Evolutionary conservation across 768 basidiomycete genomes (phyloP).

Genomic region (Fomitopsis pulvina): DNA sequence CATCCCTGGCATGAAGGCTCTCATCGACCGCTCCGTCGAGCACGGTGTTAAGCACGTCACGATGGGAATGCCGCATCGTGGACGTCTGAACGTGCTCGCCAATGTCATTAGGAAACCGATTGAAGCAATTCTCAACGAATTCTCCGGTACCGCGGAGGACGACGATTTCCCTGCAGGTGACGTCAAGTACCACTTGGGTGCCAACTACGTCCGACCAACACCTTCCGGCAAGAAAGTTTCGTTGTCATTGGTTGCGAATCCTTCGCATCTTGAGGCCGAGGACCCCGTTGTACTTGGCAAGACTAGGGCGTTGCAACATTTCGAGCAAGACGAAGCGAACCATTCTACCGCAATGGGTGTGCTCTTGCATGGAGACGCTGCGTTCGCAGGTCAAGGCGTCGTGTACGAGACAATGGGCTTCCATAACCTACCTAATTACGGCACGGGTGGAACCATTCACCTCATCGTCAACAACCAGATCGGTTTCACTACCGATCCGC

Average conservation of each 20-base stretch:
- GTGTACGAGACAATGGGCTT: conserved; percentile 99
- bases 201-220: conserved; percentile 97
- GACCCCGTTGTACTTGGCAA: conserved; percentile 99
- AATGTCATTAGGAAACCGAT: conserved; percentile 99
- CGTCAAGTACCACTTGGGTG: conserved; percentile 98
- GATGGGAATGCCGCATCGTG: conserved; percentile 99
- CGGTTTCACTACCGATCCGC: conserved; percentile 97
- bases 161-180: conserved; percentile 88
- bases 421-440: conserved; percentile 91
- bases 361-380: conserved; percentile 94
- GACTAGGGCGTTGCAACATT: conserved; percentile 94
- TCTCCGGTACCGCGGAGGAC: conserved; percentile 62
- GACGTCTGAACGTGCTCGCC: conserved; percentile 93
- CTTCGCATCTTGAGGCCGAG: conserved; percentile 95
- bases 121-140: conserved; percentile 97
- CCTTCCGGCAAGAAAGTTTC: conserved; percentile 98
- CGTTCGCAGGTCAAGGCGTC: conserved; percentile 96
- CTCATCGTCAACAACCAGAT: conserved; percentile 99
- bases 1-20: conserved; percentile 98
- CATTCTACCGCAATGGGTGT: conserved; percentile 91
- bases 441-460: conserved; percentile 97
- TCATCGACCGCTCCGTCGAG: conserved; percentile 97
- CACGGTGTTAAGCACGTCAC: conserved; percentile 93
- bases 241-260: conserved; percentile 96
- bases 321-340: conserved; percentile 77